Percentiles rank a stretch among this genome's conserved stretches.
Conservation (phyloP, 257 asterid genomes). For the Nicotiana obtusifolia region DNA sequence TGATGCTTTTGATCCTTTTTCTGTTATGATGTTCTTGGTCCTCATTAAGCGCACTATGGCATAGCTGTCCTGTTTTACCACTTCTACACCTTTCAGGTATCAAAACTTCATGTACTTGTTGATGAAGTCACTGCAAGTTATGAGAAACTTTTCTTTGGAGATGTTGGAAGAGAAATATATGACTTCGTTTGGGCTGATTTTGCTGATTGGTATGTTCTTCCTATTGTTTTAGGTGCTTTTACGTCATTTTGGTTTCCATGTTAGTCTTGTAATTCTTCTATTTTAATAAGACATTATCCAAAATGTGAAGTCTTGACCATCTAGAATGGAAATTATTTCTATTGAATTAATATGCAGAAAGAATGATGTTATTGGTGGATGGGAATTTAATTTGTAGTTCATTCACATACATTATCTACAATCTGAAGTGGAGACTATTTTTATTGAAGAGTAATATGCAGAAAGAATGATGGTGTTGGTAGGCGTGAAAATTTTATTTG, state of each 20-base stretch:
- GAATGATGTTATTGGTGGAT: not conserved
- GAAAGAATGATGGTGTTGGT: not conserved
- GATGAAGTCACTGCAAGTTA: conserved; percentile 78
- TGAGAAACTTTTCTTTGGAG: conserved; percentile 86
- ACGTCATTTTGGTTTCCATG: conserved; percentile 9
- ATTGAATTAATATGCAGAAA: not conserved
- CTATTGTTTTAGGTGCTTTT: not conserved
- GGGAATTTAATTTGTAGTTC: not conserved
- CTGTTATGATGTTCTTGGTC: conserved; percentile 9
- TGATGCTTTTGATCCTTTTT: conserved; percentile 5
- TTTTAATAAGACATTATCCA: not conserved
- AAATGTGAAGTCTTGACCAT: not conserved
- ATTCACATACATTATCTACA: not conserved
- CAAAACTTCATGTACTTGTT: conserved; percentile 80
- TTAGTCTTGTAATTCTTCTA: conserved; percentile 1
- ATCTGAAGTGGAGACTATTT: not conserved
- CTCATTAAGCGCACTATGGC: not conserved
- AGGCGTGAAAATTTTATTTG: not conserved
- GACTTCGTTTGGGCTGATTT: conserved; percentile 97
- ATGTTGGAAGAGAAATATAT: conserved; percentile 83
- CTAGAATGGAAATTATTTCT: not conserved
- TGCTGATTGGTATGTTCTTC: conserved; percentile 79
- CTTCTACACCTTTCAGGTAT: conserved; percentile 44
- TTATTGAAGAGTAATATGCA: not conserved
- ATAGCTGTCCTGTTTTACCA: not conserved